Evolutionary conservation across 2,329 filamentous ascomycete species (phyloP).

Genomic region (Clarireedia monteithiana): DNA sequence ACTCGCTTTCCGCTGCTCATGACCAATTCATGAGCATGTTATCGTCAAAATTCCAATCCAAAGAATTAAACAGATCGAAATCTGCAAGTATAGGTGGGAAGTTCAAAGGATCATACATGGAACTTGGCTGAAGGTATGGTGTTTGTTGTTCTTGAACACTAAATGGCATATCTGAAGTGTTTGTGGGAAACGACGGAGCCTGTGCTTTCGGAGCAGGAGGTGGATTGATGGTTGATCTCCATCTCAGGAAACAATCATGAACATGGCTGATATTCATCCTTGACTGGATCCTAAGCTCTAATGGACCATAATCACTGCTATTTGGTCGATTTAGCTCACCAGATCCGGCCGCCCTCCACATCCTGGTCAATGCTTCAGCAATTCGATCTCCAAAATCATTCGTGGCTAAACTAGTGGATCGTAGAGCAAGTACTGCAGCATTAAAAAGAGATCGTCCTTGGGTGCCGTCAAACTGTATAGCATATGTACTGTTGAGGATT

Average conservation of each 20-base stretch:
- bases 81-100: slow-evolving; percentile 8
- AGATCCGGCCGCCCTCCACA: slow-evolving; percentile 39
- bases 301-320: slow-evolving; percentile 27
- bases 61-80: slow-evolving; percentile 14
- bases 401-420: slow-evolving; percentile 50
- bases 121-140: background rate
- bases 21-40: slow-evolving; percentile 1
- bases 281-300: slow-evolving; percentile 57
- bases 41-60: slow-evolving; percentile 17
- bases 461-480: slow-evolving; percentile 45
- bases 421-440: slow-evolving; percentile 49
- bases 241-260: slow-evolving; percentile 61
- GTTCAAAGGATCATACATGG: slow-evolving; percentile 1
- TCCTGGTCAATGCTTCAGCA: slow-evolving; percentile 56
- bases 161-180: background rate
- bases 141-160: background rate
- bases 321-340: slow-evolving; percentile 7
- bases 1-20: background rate
- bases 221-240: slow-evolving; percentile 39
- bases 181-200: background rate
- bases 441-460: slow-evolving; percentile 50
- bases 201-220: background rate
- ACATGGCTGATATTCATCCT: slow-evolving; percentile 61
- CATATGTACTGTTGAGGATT: slow-evolving; percentile 58
- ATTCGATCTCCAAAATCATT: slow-evolving; percentile 59